Evolutionary conservation across 1,284 basidiomycete genomes (phyloP).

Genomic region (Tremellales sp.): DNA sequence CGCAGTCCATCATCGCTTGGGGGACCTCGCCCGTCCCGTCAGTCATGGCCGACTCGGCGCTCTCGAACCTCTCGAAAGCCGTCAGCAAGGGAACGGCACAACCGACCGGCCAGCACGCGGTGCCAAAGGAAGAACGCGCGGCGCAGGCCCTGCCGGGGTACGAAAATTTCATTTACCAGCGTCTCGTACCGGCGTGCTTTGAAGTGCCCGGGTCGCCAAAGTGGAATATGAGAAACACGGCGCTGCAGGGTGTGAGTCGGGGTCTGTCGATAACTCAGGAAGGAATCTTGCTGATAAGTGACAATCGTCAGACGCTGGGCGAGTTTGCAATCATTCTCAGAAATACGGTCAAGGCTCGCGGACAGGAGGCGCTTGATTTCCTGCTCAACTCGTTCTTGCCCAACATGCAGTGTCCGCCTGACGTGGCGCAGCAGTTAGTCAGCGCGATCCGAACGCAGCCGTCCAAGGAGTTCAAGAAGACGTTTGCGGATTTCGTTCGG

Average conservation of each 20-base stretch:
- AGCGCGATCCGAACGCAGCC: conserved; percentile 73
- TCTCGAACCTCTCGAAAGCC: conserved; percentile 44
- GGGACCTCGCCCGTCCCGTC: conserved; percentile 55
- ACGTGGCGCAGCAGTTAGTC: conserved; percentile 73
- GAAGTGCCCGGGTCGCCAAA: conserved; percentile 70
- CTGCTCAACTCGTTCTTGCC: conserved; percentile 78
- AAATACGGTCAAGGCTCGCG: conserved; percentile 69
- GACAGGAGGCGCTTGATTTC: conserved; percentile 78
- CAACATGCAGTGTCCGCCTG: conserved; percentile 77
- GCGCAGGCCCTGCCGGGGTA: conserved; percentile 75
- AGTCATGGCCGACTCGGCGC: conserved; percentile 39
- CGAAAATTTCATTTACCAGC: conserved; percentile 87
- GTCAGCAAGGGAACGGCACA: conserved; percentile 41
- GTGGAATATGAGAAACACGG: conserved; percentile 82
- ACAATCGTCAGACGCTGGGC: conserved; percentile 65
- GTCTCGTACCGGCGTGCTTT: conserved; percentile 78
- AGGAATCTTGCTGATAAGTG: background rate
- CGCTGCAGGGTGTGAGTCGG: conserved; percentile 69
- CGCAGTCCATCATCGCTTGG: conserved; percentile 68
- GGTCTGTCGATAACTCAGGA: background rate
- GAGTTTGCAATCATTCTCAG: conserved; percentile 85
- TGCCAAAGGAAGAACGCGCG: conserved; percentile 37
- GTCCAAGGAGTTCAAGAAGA: conserved; percentile 79
- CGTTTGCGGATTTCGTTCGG: conserved; percentile 70
- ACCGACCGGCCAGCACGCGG: conserved; percentile 37